Conservation (phyloP, 2,329 filamentous ascomycete genomes). For the Pestalotiopsis sp. region DNA sequence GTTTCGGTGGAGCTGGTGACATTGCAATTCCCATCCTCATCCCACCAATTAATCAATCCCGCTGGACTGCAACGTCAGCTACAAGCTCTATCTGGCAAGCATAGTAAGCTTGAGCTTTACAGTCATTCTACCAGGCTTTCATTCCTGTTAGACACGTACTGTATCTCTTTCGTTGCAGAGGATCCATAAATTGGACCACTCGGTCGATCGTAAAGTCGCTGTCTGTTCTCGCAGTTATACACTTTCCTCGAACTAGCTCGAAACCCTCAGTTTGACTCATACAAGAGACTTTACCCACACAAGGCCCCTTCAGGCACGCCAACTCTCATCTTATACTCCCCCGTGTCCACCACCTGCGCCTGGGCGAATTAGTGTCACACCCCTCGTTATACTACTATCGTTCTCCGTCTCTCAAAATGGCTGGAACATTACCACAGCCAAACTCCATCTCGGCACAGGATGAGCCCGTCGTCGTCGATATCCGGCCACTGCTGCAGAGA, state of each 20-base stretch:
- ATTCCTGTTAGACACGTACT: not conserved
- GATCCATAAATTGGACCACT: not conserved
- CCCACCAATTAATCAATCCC: not conserved
- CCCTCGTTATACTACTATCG: not conserved
- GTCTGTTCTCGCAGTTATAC: not conserved
- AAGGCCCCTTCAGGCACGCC: no score
- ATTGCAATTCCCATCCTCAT: not conserved
- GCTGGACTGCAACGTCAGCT: not conserved
- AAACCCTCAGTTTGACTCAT: not conserved
- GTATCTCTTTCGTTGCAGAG: not conserved
- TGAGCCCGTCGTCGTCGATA: constrained; percentile 46
- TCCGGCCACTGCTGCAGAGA: constrained; percentile 73
- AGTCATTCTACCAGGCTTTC: not conserved
- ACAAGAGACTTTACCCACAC: not conserved
- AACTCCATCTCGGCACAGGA: constrained; percentile 21
- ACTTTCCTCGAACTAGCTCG: not conserved
- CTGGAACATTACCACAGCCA: constrained; percentile 16
- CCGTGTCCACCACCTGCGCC: not conserved
- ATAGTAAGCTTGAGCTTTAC: not conserved
- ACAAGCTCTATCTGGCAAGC: not conserved
- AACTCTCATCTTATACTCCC: not conserved
- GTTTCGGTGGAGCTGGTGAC: not conserved
- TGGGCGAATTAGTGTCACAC: not conserved
- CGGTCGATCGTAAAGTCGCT: not conserved
- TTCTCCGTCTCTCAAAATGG: not conserved